Base-by-base conservation (phyloP, 176 grass and related monocot species). In the Oryza australiensis region DNA sequence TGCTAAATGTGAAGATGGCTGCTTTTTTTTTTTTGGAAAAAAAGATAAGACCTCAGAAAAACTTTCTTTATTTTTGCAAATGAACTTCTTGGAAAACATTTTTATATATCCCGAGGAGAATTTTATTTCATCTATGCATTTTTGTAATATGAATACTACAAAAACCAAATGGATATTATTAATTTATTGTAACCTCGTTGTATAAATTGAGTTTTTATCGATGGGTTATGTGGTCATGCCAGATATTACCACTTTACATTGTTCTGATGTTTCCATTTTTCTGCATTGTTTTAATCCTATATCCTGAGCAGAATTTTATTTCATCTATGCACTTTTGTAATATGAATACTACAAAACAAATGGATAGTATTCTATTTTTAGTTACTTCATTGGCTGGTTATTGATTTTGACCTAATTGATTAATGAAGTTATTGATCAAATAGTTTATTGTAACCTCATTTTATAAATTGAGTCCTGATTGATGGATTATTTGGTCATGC, bases 201-300 rank as follows among this genome's bases (percentile, higher is more conserved):
- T 43, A 83, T 26, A 45, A 62, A n/a, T 72, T 15, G 15, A 62
- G 15, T 64, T 63, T 10, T 62, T 26, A 72, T 82, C 8, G 26
- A 82, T 59, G 1, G 68, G 41, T 82, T 29, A 43, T 82, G 67
- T 43, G 34, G 51, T 72, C 5, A 26, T 72, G 53, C 57, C 15
- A 75, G 46, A 20, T 43, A 60, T 68, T 38, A 42, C 34, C 23
- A 73, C 43, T 42, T 80, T 40, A 66, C 59, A 69, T 4, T 27
- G 53, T 73, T 62, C 46, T 68, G 67, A 76, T 33, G 62, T 63
- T 81, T 80, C 29, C 64, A 24, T 51, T 55, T 88, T 73, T 74
- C 53, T 75, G 72, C 42, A 85, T 77, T 85, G 43, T 77, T 85
- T 85, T 53, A 60, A 24, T 67, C 42, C 70, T 40, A 10, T 40